phyloP scores from a whole-genome alignment of 805 yeast species.

The Wickerhamiella kurtzmanii region DNA sequence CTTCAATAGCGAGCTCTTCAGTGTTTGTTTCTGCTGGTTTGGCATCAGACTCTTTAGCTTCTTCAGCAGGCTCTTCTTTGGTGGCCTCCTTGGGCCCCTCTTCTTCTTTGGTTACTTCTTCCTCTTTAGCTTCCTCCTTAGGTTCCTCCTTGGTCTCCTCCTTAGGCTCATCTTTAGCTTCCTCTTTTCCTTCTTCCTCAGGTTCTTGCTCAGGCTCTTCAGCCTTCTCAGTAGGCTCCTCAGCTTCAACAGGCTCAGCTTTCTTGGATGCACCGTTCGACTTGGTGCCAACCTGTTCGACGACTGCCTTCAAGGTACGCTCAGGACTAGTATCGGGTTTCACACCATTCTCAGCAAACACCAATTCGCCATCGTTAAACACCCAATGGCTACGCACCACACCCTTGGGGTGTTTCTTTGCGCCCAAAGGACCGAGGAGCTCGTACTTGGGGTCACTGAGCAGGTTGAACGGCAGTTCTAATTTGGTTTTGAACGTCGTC shows the following conservation, averaged over 20 bases:
- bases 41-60: background rate
- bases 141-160: constrained; percentile 1
- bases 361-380: constrained; percentile 62
- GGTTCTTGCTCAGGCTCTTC: constrained; percentile 2
- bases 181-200: constrained; percentile 3
- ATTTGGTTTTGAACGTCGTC: constrained; percentile 58
- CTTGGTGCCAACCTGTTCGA: background rate
- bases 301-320: constrained; percentile 20
- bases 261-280: constrained; percentile 1
- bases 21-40: background rate
- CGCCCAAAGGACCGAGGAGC: constrained; percentile 65
- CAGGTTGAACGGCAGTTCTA: constrained; percentile 56
- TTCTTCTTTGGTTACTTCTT: background rate
- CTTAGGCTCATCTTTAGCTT: constrained; percentile 1
- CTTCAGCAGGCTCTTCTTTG: background rate
- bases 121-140: constrained; percentile 2
- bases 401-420: constrained; percentile 65
- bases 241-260: constrained; percentile 1
- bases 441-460: constrained; percentile 62
- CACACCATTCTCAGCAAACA: constrained; percentile 38
- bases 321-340: constrained; percentile 29
- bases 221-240: background rate
- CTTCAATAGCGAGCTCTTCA: background rate
- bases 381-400: constrained; percentile 87
- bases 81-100: background rate